Evolutionary conservation across 2,329 filamentous ascomycete species (phyloP), one percentile per base, ranked within the genome.

Genomic region (Calonectria pseudoreteaudii): DNA sequence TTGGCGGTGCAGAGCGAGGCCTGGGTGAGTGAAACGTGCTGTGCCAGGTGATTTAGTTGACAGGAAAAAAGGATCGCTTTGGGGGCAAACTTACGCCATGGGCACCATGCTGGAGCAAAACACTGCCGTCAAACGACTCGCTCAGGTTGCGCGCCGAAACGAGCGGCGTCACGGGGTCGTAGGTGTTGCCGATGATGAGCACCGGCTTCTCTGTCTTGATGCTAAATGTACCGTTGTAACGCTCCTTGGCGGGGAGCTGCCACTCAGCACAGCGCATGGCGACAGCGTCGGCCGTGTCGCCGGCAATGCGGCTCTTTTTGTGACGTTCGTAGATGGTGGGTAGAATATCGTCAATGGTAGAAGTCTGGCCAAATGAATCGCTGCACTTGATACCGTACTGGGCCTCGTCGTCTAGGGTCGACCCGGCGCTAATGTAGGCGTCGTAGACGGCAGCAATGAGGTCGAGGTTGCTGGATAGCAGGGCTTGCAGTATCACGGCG

Each of bases 81-180:
- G 11, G 28, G 28, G 26, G 18, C 31, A 16, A 50, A 82, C 84
- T 79, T 81, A 85, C 84, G 14, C 84, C 83, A n/a, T 80, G 81
- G 47, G 83, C 82, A 16, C 84, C 79, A 7, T 85, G 81, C 47
- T 84, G 78, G 8, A 86, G 80, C 6, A 87, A 76, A 11, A 82
- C 81, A 44, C 86, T 87, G 1, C 82, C 83, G 31, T 84, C 75
- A 38, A 87, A 84, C 1, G 80, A 81, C 7, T 78, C 72, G 36
- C 83, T 86, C 41, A 84, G 78, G 53, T 86, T 85, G 56, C 76
- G 77, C 0, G 85, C 86, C 23, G 84, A 85, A 4, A 66, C 76
- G 9, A 87, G 74, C 2, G 86, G 85, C 2, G 84, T 86, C n/a
- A 83, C 78, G 0, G 81, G 82, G 66, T 88, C 86, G 34, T 79